Base-by-base conservation (phyloP, 768 basidiomycete genomes). In the Suillus paluster region DNA sequence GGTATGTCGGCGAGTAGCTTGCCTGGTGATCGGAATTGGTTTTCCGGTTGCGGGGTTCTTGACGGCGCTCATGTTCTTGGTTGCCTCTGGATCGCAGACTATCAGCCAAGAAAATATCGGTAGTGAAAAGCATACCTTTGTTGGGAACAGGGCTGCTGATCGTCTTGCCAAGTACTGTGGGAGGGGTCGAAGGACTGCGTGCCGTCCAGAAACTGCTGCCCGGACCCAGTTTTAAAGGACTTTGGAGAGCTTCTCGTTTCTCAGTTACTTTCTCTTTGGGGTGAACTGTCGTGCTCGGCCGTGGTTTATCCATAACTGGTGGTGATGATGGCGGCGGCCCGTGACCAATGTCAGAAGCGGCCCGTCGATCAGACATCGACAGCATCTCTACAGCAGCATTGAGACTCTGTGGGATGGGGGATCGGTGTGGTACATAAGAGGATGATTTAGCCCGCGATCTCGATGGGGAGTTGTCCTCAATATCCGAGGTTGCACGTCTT, bases 111-210 rank as follows among this genome's bases (percentile, higher is more conserved):
- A 34, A 17, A 30, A 39, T 2, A 9, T 45, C 5, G 46, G 27
- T 11, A 41, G 30, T 41, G 23, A 23, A 52, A 56, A 3, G 73
- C 83, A 61, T 63, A 91, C 92, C 86, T 71, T 85, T 83, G 70
- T 94, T 90, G 23, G 86, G 79, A 23, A 91, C 84, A 8, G 91
- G 91, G 19, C 68, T 78, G 66, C 91, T 86, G 57, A 93, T 93
- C 48, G 79, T 79, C 71, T 85, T 91, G 34, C 88, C 88, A 49
- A 81, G 82, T 53, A 87, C 75, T 14, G 78, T 82, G 5, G 82
- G 81, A 36, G 72, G 75, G 10, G 76, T 75, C 19, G 78, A 78
- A 10, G 67, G 63, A 52, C 73, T 76, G 49, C 73, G 77, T n/a
- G 70, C 69, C 66, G 71, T 72, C 71, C 76, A 74, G 60, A 71